Evolutionary conservation across 768 basidiomycete species (phyloP).

Genomic region (Hypholoma fasciculare): DNA sequence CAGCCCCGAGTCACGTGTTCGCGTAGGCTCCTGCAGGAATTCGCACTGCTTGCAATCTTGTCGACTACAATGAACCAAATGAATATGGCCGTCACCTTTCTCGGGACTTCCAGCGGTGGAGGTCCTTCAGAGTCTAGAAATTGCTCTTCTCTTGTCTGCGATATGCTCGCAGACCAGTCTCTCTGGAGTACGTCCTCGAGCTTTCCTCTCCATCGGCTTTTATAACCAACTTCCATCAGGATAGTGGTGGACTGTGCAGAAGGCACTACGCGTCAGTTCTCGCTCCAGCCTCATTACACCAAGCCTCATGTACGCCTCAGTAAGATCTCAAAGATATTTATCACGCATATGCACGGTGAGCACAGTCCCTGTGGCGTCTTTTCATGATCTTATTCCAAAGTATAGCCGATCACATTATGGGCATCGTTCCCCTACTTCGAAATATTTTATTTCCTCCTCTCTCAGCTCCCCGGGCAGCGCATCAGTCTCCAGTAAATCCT

Average conservation of each 20-base stretch:
- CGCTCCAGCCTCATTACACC: slow-evolving; percentile 42
- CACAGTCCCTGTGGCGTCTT: neutral
- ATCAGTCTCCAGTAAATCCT: slow-evolving; percentile 23
- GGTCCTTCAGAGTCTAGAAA: slow-evolving; percentile 74
- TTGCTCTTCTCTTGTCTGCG: slow-evolving; percentile 72
- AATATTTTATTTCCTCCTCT: slow-evolving; percentile 52
- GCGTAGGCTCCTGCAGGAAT: slow-evolving; percentile 15
- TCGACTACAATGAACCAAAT: slow-evolving; percentile 27
- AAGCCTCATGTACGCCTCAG: slow-evolving; percentile 37
- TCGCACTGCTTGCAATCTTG: too few relatives aligned
- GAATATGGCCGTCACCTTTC: slow-evolving; percentile 62
- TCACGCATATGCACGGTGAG: slow-evolving; percentile 85
- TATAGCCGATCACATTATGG: slow-evolving; percentile 73
- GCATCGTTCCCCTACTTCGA: slow-evolving; percentile 66
- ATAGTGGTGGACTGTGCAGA: slow-evolving; percentile 85
- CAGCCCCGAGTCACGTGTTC: slow-evolving; percentile 32
- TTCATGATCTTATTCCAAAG: neutral
- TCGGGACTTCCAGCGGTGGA: slow-evolving; percentile 78
- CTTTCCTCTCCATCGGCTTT: neutral
- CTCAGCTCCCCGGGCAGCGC: slow-evolving; percentile 9
- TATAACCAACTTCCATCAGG: slow-evolving; percentile 15
- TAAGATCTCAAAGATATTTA: slow-evolving; percentile 67
- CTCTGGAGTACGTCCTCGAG: slow-evolving; percentile 61
- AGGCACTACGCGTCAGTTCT: slow-evolving; percentile 73
- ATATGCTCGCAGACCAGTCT: slow-evolving; percentile 50